Conservation (phyloP, 768 basidiomycete genomes). For the Plicaturopsis crispa region DNA sequence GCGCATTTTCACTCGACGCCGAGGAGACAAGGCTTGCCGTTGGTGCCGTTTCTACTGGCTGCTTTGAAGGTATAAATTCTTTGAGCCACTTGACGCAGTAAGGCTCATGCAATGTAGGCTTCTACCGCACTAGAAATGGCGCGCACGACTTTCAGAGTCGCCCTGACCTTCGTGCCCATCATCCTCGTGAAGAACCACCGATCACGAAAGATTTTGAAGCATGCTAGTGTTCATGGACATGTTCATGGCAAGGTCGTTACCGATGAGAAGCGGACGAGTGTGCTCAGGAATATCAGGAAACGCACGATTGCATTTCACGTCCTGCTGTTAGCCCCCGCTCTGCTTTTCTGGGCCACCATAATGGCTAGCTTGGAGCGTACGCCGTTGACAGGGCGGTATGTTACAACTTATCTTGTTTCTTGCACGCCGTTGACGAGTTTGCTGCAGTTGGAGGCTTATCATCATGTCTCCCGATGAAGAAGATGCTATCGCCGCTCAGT, state of each 20-base stretch:
- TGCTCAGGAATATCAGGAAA: slow-evolving; percentile 41
- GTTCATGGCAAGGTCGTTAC: slow-evolving; percentile 42
- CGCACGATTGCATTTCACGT: slow-evolving; percentile 43
- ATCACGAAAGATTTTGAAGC: slow-evolving; percentile 41
- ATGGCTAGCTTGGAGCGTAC: slow-evolving; percentile 70
- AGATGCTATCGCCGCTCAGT: slow-evolving; percentile 75
- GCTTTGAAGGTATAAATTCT: slow-evolving; percentile 52
- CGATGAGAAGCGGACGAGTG: slow-evolving; percentile 41
- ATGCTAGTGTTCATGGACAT: slow-evolving; percentile 41
- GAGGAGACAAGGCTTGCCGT: slow-evolving; percentile 23
- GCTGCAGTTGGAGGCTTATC: slow-evolving; percentile 75
- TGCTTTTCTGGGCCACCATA: slow-evolving; percentile 61
- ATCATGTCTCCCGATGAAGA: slow-evolving; percentile 91
- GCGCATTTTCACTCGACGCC: slow-evolving; percentile 35
- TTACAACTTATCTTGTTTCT: slow-evolving; percentile 4
- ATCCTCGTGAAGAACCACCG: slow-evolving; percentile 52
- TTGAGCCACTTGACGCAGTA: neutral
- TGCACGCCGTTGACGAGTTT: slow-evolving; percentile 3
- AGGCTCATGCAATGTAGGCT: slow-evolving; percentile 34
- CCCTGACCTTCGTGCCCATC: slow-evolving; percentile 68
- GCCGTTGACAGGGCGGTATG: slow-evolving; percentile 80
- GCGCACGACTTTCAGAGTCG: slow-evolving; percentile 62
- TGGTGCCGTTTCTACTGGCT: slow-evolving; percentile 50
- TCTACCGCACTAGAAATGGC: slow-evolving; percentile 69
- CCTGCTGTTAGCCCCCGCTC: slow-evolving; percentile 53